Conservation (phyloP, 2,329 filamentous ascomycete genomes). For the Cadophora luteo-olivacea region DNA sequence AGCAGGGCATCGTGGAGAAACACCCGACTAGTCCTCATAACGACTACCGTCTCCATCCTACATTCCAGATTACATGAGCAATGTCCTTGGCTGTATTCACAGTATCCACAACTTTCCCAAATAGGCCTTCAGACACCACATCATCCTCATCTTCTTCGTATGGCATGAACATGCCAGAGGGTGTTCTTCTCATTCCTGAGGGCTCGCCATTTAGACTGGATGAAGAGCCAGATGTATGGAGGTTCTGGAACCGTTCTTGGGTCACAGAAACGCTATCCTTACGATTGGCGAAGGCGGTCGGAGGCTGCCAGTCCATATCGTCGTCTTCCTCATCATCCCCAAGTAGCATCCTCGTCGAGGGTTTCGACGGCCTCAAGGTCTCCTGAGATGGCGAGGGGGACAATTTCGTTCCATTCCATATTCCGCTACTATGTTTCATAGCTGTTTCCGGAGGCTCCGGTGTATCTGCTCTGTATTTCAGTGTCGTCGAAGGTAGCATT, state of each 20-base stretch:
- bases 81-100: constrained; percentile 75
- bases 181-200: constrained; percentile 74
- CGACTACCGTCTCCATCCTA: constrained; percentile 43
- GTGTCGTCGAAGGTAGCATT: constrained; percentile 69
- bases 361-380: constrained; percentile 72
- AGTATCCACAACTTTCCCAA: constrained; percentile 46
- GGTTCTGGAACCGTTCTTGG: constrained; percentile 40
- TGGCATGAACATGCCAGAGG: constrained; percentile 92
- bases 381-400: constrained; percentile 80
- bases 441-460: constrained; percentile 68
- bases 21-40: constrained; percentile 24
- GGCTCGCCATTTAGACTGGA: constrained; percentile 53
- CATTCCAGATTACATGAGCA: constrained; percentile 75
- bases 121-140: constrained; percentile 61
- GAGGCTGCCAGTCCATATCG: constrained; percentile 59
- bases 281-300: constrained; percentile 37
- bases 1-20: background rate
- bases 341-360: constrained; percentile 64
- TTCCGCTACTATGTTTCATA: constrained; percentile 65
- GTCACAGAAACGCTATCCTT: constrained; percentile 41
- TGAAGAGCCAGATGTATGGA: constrained; percentile 46
- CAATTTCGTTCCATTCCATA: constrained; percentile 47
- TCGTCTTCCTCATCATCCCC: constrained; percentile 54
- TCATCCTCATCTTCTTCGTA: constrained; percentile 76
- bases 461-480: constrained; percentile 64